Evolutionary conservation across 2,329 filamentous ascomycete species (phyloP).

Genomic region (Fusarium irregulare): DNA sequence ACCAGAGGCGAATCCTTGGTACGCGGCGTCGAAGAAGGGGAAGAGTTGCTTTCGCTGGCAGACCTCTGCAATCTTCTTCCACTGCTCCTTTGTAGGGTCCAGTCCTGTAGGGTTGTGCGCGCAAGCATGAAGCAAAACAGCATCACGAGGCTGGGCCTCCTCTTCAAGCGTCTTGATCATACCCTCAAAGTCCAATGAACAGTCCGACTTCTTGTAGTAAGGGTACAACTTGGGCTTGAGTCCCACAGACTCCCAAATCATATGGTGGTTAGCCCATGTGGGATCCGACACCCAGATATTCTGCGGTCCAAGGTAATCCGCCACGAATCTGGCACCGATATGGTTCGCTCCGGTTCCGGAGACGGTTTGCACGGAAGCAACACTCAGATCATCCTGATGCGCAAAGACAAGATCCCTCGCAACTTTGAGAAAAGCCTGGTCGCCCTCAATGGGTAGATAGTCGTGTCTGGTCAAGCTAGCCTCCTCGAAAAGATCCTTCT

Average conservation of each 20-base stretch:
- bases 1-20: constrained; percentile 96
- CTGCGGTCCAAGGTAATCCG: constrained; percentile 83
- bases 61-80: constrained; percentile 85
- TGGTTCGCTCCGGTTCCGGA: constrained; percentile 97
- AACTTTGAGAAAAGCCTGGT: constrained; percentile 33
- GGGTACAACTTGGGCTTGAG: constrained; percentile 84
- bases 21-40: constrained; percentile 97
- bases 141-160: constrained; percentile 76
- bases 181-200: constrained; percentile 89
- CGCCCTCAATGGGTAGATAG: constrained; percentile 40
- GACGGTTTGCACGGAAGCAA: constrained; percentile 84
- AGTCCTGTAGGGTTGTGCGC: constrained; percentile 98
- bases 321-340: constrained; percentile 90
- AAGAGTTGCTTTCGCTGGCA: constrained; percentile 84
- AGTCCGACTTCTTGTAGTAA: constrained; percentile 89
- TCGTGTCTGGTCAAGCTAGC: constrained; percentile 32
- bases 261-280: constrained; percentile 98
- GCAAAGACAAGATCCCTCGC: constrained; percentile 37
- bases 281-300: constrained; percentile 91
- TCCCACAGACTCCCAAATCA: constrained; percentile 93
- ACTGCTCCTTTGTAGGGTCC: constrained; percentile 91
- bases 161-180: constrained; percentile 78
- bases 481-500: constrained; percentile 33
- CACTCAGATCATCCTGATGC: constrained; percentile 22
- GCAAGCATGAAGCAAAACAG: constrained; percentile 92